These are phyloP conservation scores for Cercospora sesami DNA, from an alignment of 2,329 filamentous ascomycete genomes.

Conservation along the genomic window DNA sequence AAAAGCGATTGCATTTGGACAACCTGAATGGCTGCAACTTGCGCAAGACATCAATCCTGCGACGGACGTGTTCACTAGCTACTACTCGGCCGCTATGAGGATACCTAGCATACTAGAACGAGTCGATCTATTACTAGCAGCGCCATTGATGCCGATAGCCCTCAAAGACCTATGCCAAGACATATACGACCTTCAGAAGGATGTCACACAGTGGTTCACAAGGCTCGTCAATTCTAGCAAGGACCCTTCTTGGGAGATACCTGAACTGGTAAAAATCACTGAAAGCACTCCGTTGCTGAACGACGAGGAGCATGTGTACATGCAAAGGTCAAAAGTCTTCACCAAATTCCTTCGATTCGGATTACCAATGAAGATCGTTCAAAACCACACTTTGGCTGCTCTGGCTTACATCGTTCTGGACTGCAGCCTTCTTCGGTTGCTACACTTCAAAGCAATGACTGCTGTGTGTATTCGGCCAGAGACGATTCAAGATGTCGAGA, in stretches of 20 bases:
- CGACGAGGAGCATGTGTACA: slow-evolving; percentile 21
- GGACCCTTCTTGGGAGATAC: slow-evolving; percentile 1
- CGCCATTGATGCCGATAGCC: background rate
- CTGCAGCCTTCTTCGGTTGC: slow-evolving; percentile 19
- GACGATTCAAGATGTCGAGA: slow-evolving; percentile 32
- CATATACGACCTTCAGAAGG: background rate
- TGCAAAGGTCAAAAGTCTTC: slow-evolving; percentile 15
- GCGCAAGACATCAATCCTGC: background rate
- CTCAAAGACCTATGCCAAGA: background rate
- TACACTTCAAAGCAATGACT: slow-evolving; percentile 14
- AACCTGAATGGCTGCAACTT: slow-evolving; percentile 13
- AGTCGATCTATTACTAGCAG: background rate
- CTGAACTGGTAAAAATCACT: slow-evolving; percentile 12
- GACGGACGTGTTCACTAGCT: slow-evolving; percentile 10
- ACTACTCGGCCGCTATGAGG: slow-evolving; percentile 12
- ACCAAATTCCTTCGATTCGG: slow-evolving; percentile 14
- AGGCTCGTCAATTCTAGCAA: background rate
- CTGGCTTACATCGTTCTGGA: slow-evolving; percentile 15
- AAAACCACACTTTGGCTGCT: slow-evolving; percentile 10
- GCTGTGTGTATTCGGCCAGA: background rate
- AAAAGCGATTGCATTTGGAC: slow-evolving; percentile 13
- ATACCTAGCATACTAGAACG: slow-evolving; percentile 13
- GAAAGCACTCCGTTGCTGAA: background rate
- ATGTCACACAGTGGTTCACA: background rate
- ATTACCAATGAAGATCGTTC: slow-evolving; percentile 1